Conservation (phyloP, 2,329 filamentous ascomycete species). For the Zymoseptoria tritici region DNA sequence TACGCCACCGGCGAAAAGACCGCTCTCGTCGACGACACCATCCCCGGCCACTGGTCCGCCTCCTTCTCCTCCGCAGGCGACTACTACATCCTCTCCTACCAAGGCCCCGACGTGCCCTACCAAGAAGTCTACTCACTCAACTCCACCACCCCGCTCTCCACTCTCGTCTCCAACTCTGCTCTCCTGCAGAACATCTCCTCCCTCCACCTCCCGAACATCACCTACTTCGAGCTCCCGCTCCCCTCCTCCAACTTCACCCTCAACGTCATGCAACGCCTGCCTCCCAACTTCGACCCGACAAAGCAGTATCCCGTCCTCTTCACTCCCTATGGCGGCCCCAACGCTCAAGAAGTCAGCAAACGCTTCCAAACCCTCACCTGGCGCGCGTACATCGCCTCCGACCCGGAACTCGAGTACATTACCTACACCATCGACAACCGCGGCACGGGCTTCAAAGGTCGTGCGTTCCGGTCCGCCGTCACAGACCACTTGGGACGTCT, state of each 20-base stretch:
- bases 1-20: slow-evolving; percentile 48
- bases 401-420: slow-evolving; percentile 61
- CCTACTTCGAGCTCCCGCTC: slow-evolving; percentile 55
- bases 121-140: slow-evolving; percentile 58
- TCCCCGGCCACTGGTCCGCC: slow-evolving; percentile 54
- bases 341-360: slow-evolving; percentile 55
- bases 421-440: slow-evolving; percentile 63
- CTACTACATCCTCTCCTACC: slow-evolving; percentile 60
- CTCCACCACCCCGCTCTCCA: slow-evolving; percentile 49
- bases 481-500: slow-evolving; percentile 54
- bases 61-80: slow-evolving; percentile 56
- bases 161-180: slow-evolving; percentile 53
- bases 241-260: slow-evolving; percentile 55
- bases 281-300: slow-evolving; percentile 54
- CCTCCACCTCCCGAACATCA: slow-evolving; percentile 58
- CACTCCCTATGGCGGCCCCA: slow-evolving; percentile 61
- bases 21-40: slow-evolving; percentile 54
- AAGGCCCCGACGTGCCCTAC: slow-evolving; percentile 60
- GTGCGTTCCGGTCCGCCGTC: slow-evolving; percentile 53
- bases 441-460: slow-evolving; percentile 58
- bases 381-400: slow-evolving; percentile 57
- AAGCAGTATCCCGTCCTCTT: slow-evolving; percentile 62
- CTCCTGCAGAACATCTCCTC: slow-evolving; percentile 49
- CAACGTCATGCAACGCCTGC: slow-evolving; percentile 59
- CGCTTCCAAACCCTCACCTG: slow-evolving; percentile 49